Conservation (phyloP, 805 yeast genomes). For the Saccharomyces jurei region DNA sequence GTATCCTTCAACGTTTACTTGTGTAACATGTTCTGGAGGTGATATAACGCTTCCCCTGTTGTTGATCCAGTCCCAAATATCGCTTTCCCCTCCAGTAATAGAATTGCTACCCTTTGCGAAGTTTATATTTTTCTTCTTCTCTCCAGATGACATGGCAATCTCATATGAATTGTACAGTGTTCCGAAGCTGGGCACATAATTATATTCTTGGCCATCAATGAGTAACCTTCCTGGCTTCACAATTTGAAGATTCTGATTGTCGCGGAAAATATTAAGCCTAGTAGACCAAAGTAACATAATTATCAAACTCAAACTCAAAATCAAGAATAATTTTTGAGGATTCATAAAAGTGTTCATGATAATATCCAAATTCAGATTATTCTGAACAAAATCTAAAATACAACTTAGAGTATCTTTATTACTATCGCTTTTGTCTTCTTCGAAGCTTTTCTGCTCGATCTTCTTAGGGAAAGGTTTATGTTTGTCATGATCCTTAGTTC, state of each 20-base stretch:
- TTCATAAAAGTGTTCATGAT: neutral
- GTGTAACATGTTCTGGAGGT: neutral
- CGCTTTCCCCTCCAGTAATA: neutral
- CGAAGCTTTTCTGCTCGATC: neutral
- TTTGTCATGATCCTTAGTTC: slow-evolving; percentile 6
- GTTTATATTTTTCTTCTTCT: neutral
- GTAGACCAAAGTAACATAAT: slow-evolving; percentile 8
- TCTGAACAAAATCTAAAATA: neutral
- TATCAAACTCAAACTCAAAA: slow-evolving; percentile 4
- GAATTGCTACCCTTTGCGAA: neutral
- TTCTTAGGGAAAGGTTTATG: neutral
- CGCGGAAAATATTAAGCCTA: slow-evolving; percentile 3
- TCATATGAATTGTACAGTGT: slow-evolving; percentile 26
- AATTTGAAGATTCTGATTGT: slow-evolving; percentile 8
- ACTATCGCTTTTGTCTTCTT: neutral
- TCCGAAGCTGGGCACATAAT: slow-evolving; percentile 36
- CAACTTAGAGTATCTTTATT: neutral
- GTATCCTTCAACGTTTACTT: slow-evolving; percentile 5
- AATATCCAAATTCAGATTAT: neutral
- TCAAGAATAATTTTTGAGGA: slow-evolving; percentile 7
- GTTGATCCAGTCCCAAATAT: neutral
- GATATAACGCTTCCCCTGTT: neutral
- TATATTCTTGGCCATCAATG: slow-evolving; percentile 33
- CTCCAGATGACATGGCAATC: neutral
- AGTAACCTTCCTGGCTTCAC: slow-evolving; percentile 21